Evolutionary conservation across 345 rosid species (phyloP), one percentile per base, ranked within the genome.

Genomic region (Bruguiera sexangula): DNA sequence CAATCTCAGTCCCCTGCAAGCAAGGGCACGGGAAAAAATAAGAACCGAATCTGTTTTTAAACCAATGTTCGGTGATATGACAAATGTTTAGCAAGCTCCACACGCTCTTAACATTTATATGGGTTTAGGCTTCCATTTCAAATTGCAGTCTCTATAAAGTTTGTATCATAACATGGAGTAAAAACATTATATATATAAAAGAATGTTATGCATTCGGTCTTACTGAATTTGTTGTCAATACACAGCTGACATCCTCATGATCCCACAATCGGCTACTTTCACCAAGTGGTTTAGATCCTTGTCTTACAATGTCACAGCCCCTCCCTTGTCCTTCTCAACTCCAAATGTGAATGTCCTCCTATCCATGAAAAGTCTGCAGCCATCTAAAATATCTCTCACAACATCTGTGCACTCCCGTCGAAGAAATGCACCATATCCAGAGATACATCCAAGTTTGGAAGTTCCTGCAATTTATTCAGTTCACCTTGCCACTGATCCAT

Each of bases 401-500:
- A 54, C 58, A 54, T 54, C 24, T 54, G 8, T 54, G 20, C 51
- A 36, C n/a, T 48, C 46, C 15, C 57, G 1, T 4, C 27, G 58
- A 65, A 65, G 69, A 50, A 65, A 34, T 27, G 27, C 27, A 55
- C 29, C 3, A 50, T 74, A 43, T 68, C 77, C 3, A 74, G 48
- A 65, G 68, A 62, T 21, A 74, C 57, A 6, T 69, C 39, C 54
- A 30, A 11, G 24, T 75, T 64, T 7, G 69, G 60, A 5, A 63
- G 43, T 57, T 34, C 52, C 6, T 69, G 24, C 6, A 75, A 21
- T 43, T 36, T 69, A 3, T 64, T 27, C n/a, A 64, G 31, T 36
- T 59, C 63, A 57, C 73, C 57, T 26, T 34, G 31, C 78, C 78
- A 69, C 26, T 68, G 69, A 24, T 58, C 52, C 7, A 7, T 24